Conservation (phyloP, 257 asterid species). For the Jacaranda mimosifolia region DNA sequence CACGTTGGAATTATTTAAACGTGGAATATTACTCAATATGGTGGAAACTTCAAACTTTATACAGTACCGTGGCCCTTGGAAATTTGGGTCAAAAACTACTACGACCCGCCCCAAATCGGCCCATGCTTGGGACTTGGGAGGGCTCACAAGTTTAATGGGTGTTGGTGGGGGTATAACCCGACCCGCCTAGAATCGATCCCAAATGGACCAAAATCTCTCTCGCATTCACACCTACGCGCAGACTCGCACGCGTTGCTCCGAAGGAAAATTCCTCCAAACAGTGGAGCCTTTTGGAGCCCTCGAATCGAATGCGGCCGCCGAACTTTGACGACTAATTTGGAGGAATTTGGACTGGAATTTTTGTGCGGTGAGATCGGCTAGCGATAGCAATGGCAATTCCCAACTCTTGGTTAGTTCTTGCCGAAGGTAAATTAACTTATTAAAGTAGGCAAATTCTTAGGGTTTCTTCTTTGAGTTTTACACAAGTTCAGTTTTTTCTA, state of each 20-base stretch:
- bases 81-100: no score
- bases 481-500: constrained; percentile 2
- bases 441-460: neutral
- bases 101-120: no score
- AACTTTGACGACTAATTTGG: constrained; percentile 16
- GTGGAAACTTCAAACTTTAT: no score
- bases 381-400: neutral
- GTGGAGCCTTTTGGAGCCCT: constrained; percentile 19
- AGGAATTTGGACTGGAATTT: constrained; percentile 25
- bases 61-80: no score
- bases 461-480: constrained; percentile 34
- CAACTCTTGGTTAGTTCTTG: constrained; percentile 13
- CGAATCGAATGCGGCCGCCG: constrained; percentile 31
- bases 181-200: constrained; percentile 19
- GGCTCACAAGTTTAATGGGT: neutral
- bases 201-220: constrained; percentile 27
- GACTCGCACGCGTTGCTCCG: neutral
- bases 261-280: constrained; percentile 25
- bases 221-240: constrained; percentile 7
- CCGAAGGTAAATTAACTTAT: constrained; percentile 27
- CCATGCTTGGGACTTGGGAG: no score
- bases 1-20: no score
- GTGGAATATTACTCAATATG: no score
- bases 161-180: constrained; percentile 16
- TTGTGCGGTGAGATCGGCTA: constrained; percentile 22